Percentiles rank a stretch among this genome's conserved stretches.
These are phyloP conservation scores for Chlamydomonas urium DNA, from an alignment of 139 green algal species.

Conservation along the genomic window DNA sequence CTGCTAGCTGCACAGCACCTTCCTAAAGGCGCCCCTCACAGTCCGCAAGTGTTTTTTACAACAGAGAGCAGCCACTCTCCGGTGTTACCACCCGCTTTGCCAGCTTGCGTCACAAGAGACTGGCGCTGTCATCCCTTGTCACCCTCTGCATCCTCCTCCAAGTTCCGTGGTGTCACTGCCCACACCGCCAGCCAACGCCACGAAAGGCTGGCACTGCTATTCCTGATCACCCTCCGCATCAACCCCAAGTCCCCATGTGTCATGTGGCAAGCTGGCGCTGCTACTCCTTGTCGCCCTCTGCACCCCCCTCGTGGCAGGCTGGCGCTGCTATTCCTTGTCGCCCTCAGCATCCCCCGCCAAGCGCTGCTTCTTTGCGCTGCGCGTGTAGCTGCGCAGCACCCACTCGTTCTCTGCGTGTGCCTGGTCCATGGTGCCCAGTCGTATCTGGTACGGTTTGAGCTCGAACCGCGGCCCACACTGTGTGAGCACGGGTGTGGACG, in stretches of 20 bases:
- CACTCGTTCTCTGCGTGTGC: slow-evolving; percentile 69
- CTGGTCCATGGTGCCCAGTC: slow-evolving; percentile 63
- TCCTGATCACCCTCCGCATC: neutral
- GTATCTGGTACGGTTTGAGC: slow-evolving; percentile 75
- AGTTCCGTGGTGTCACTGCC: neutral
- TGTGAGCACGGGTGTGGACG: neutral
- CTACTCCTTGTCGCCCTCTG: neutral
- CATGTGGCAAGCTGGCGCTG: neutral
- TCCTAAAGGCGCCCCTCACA: neutral
- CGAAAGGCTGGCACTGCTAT: neutral
- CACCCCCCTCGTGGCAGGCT: neutral
- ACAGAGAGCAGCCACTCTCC: no score
- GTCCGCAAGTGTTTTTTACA: no score
- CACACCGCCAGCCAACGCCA: neutral
- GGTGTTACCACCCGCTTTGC: no score
- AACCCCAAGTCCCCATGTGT: neutral
- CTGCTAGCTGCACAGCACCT: neutral
- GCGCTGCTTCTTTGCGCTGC: slow-evolving; percentile 62
- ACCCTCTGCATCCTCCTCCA: no score
- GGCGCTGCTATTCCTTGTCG: neutral
- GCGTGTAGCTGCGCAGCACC: slow-evolving; percentile 69
- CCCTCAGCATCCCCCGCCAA: neutral
- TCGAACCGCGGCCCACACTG: slow-evolving; percentile 81
- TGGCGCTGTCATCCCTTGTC: no score
- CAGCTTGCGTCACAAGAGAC: no score